Evolutionary conservation across 345 rosid genomes (phyloP), one percentile per base, ranked within the genome.

Genomic region (Reutealis trisperma): DNA sequence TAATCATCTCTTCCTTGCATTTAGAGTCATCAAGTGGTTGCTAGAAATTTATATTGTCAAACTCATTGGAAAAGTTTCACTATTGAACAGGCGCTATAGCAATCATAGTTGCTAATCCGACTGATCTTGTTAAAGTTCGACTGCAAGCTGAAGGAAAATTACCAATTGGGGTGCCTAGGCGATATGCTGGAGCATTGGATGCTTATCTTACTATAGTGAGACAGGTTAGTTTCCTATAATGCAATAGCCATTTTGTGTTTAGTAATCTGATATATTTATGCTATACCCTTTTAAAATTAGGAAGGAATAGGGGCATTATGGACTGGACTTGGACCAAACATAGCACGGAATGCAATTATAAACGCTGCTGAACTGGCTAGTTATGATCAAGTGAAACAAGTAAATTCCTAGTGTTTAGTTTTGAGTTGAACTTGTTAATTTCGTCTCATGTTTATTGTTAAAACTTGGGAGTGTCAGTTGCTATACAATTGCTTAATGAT

Each of bases 311-410:
- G 84, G 47, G 99, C 97, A 54, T 82, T 93, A 24, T 96, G 99
- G 99, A 93, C 97, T 5, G 98, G 99, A 49, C 91, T 95, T 78
- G 96, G 98, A 70, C 99, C 99, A 19, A 96, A 96, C 32, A 81
- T 96, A 64, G 96, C 97, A 21, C 88, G 98, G 64, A 96, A 96
- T 77, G 98, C 98, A 70, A 94, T 94, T 75, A 92, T 96, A 77
- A 96, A 94, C 86, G 98, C 99, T 76, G 98, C 99, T 81, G 98
- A 90, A 77, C 86, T 96, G 63, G 99, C 99, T 45, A 94, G 98
- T 82, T 94, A 94, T 63, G 99, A 94, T 87, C 98, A 96, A 92
- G 91, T 92, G 74, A 96, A 96, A 81, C 87, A 91, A 93, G 97
- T 89, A 83, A 80, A 61, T 45, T 82, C 41, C 21, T 63, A 30